These are phyloP conservation scores for Pseudogymnoascus sp. DNA, from an alignment of 2,329 filamentous ascomycete species.

Conservation along the genomic window DNA sequence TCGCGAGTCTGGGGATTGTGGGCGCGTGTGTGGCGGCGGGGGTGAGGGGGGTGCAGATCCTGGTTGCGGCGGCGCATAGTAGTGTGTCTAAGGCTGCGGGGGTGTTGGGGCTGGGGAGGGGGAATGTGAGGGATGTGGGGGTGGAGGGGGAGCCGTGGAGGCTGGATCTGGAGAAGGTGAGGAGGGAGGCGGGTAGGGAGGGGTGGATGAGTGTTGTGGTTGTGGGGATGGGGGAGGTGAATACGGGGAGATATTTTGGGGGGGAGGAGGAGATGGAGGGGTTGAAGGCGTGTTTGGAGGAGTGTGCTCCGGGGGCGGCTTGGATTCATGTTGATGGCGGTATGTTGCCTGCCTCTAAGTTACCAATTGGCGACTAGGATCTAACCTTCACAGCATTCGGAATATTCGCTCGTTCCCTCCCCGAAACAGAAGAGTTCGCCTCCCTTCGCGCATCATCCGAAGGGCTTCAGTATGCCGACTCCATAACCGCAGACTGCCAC, in stretches of 20 bases:
- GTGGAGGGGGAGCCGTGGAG: slow-evolving; percentile 51
- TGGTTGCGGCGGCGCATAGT: slow-evolving; percentile 77
- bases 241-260: slow-evolving; percentile 74
- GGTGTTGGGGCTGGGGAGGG: slow-evolving; percentile 68
- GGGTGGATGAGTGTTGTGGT: slow-evolving; percentile 64
- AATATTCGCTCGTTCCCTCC: slow-evolving; percentile 63
- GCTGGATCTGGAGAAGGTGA: slow-evolving; percentile 59
- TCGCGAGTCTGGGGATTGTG: slow-evolving; percentile 63
- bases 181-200: slow-evolving; percentile 44
- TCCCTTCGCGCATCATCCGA: slow-evolving; percentile 41
- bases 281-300: slow-evolving; percentile 48
- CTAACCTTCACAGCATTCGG: slow-evolving; percentile 57
- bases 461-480: slow-evolving; percentile 75
- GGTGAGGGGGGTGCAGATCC: slow-evolving; percentile 60
- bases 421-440: slow-evolving; percentile 46
- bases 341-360: slow-evolving; percentile 26
- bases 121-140: slow-evolving; percentile 54
- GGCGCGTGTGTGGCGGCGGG: slow-evolving; percentile 56
- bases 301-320: slow-evolving; percentile 65
- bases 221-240: slow-evolving; percentile 82
- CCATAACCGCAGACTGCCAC: slow-evolving; percentile 78
- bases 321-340: slow-evolving; percentile 87
- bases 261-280: slow-evolving; percentile 33
- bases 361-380: neutral
- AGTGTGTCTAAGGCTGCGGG: slow-evolving; percentile 77